A percentile compares a stretch with the other conserved stretches of the same genome.
phyloP scores from a whole-genome alignment of 768 basidiomycete species.

The Pulveroboletus ravenelii region DNA sequence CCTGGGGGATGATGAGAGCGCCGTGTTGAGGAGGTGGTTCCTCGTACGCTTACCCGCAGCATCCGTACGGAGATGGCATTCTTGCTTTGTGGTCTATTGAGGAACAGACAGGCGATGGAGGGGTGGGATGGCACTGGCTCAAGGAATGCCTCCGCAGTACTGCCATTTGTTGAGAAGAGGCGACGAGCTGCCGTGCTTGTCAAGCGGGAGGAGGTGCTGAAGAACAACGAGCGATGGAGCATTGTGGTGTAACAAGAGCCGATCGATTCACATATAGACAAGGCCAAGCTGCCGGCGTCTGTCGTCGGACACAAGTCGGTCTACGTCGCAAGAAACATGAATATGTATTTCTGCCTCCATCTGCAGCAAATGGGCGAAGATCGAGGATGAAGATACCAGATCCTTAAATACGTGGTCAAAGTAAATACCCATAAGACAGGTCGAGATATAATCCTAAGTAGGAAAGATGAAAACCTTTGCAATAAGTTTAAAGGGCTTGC shows the following conservation, averaged over 20 bases:
- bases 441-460: not conserved
- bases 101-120: constrained; percentile 68
- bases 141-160: constrained; percentile 37
- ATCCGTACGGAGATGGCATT: constrained; percentile 81
- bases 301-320: not conserved
- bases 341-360: not conserved
- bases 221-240: constrained; percentile 1
- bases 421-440: constrained; percentile 24
- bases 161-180: constrained; percentile 16
- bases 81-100: constrained; percentile 78
- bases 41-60: constrained; percentile 47
- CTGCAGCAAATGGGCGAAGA: constrained; percentile 6
- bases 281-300: not conserved
- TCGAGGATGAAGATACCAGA: constrained; percentile 1
- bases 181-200: constrained; percentile 8
- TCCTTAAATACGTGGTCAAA: not conserved
- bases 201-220: no score
- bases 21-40: not conserved
- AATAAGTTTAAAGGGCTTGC: constrained; percentile 15
- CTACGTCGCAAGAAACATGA: not conserved
- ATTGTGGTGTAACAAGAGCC: not conserved
- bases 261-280: no score
- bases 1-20: constrained; percentile 37
- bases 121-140: constrained; percentile 50
- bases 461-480: not conserved